Evolutionary conservation across 2,329 filamentous ascomycete species (phyloP), one percentile per base, ranked within the genome.

Genomic region (Chrysoporthe austroafricana): DNA sequence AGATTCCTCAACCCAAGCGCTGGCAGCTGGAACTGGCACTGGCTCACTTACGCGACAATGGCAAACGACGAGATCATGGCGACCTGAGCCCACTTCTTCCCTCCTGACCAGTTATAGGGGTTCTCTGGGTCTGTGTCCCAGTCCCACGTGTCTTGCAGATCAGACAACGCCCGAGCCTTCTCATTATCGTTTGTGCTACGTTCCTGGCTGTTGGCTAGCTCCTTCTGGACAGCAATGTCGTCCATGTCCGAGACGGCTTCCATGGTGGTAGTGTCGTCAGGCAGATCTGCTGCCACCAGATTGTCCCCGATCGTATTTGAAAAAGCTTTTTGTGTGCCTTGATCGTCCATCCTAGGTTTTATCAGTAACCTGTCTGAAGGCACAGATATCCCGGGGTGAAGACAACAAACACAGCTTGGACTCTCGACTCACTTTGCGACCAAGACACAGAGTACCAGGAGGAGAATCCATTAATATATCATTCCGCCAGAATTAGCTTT

Each of bases 41-140:
- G 46, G 36, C 63, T 65, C 36, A 57, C 79, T 64, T 73, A 83
- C 82, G 79, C 76, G 0, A 81, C 71, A 34, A 86, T 79, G 18
- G 76, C 81, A 42, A 81, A 76, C 0, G 78, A 73, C 5, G 76
- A 79, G 14, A 76, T 75, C 73, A 76, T 81, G 32, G 73, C 73
- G 2, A 80, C 78, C 71, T 79, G 79, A 36, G 79, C 36, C 52
- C 75, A 73, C 71, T 85, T 82, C 66, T 77, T 80, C 71, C 74
- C 73, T 1, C 72, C 67, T 0, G 82, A 74, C 84, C 85, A 87
- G 72, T 87, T 87, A 69, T 79, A 80, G 0, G 83, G 84, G 67
- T 86, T 86, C n/a, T 78, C 73, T 0, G 77, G 74, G 52, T 83
- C 82, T 0, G 71, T 70, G 1, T 77, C 73, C 80, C 81, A 83